Percentiles rank a stretch among this genome's conserved stretches.
Evolutionary conservation across 495 filamentous ascomycete species (phyloP).

Genomic region (Tuber melanosporum): DNA sequence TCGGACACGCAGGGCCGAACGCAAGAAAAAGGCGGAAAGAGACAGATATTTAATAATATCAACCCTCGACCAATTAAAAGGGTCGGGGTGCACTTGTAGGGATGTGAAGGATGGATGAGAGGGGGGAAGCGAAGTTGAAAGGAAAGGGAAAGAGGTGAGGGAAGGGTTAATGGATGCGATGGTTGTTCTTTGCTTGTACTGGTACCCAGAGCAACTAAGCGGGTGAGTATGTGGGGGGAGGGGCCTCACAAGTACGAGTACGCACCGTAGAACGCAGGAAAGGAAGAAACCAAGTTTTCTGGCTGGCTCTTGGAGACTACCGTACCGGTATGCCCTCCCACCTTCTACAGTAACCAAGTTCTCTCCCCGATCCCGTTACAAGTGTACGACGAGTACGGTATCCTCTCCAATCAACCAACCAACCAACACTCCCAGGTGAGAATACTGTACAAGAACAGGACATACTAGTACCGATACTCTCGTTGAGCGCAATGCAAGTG

Average conservation of each 20-base stretch:
- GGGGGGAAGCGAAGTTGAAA: constrained; percentile 2
- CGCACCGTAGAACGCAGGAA: background rate
- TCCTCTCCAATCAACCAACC: too few species aligned
- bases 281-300: background rate
- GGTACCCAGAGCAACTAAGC: too few species aligned
- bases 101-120: background rate
- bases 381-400: too few species aligned
- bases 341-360: background rate
- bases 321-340: background rate
- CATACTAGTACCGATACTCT: too few species aligned
- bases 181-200: constrained; percentile 19
- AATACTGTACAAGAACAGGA: background rate
- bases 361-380: background rate
- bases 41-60: background rate
- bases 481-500: too few species aligned
- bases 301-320: background rate
- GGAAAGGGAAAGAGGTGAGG: constrained; percentile 7
- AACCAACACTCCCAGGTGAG: background rate
- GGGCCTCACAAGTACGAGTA: background rate
- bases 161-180: background rate
- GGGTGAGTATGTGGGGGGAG: too few species aligned
- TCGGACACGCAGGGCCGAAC: background rate
- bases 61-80: background rate
- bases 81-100: background rate
- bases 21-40: background rate